These are phyloP conservation scores for Microbotryum scabiosae DNA, from an alignment of 1,284 basidiomycete genomes.

Conservation along the genomic window DNA sequence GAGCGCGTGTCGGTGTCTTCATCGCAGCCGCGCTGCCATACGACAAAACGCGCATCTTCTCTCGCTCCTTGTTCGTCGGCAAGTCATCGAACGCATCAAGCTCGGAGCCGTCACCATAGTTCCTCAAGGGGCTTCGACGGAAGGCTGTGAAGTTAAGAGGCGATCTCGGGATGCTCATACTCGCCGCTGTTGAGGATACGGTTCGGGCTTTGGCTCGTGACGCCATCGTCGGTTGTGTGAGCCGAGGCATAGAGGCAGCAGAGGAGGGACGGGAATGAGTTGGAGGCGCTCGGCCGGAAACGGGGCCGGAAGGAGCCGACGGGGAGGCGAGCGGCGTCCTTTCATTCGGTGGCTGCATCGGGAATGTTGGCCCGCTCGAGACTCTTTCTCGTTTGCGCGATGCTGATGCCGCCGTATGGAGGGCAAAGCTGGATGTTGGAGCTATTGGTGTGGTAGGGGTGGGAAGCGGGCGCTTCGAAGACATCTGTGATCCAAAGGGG, in stretches of 20 bases:
- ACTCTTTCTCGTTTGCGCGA: constrained; percentile 15
- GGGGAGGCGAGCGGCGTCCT: too few species aligned
- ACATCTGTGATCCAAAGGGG: background rate
- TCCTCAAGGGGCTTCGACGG: constrained; percentile 59
- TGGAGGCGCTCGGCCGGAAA: background rate
- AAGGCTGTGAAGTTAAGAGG: constrained; percentile 44
- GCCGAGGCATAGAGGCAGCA: background rate
- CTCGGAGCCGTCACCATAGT: constrained; percentile 87
- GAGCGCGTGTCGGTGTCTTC: constrained; percentile 39
- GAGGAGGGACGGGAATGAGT: background rate
- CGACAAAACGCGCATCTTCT: constrained; percentile 47
- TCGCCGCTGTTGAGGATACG: background rate
- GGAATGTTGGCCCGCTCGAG: constrained; percentile 1
- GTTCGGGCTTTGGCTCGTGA: constrained; percentile 5
- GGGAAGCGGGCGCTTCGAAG: constrained; percentile 2
- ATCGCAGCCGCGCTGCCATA: constrained; percentile 1
- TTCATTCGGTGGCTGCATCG: too few species aligned
- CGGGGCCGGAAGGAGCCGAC: background rate
- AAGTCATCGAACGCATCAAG: constrained; percentile 85
- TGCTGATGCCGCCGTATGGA: constrained; percentile 17
- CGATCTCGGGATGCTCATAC: background rate
- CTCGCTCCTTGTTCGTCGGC: constrained; percentile 71
- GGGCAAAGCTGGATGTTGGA: constrained; percentile 15
- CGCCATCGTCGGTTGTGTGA: constrained; percentile 6
- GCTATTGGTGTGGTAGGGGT: background rate